These are phyloP conservation scores for Orobanche coerulescens DNA, from an alignment of 257 asterid species.

Conservation along the genomic window DNA sequence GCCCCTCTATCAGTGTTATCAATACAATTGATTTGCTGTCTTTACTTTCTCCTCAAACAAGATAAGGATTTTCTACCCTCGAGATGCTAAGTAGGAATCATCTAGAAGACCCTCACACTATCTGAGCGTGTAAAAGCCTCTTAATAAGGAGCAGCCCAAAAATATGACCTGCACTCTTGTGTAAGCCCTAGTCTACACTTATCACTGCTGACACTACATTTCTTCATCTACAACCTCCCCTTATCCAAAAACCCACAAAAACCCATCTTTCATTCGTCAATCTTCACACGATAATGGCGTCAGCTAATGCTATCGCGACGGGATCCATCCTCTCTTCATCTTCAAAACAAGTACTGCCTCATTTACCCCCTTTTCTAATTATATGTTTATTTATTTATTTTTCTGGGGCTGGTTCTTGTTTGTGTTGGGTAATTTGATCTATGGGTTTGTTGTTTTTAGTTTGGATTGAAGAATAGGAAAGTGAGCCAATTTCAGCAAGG, in stretches of 20 bases:
- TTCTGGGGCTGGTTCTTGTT: slow-evolving; percentile 2
- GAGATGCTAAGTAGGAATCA: too few species aligned
- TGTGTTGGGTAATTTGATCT: background rate
- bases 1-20: too few species aligned
- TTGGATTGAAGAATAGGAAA: slow-evolving; percentile 48
- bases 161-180: too few species aligned
- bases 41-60: too few species aligned
- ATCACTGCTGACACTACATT: background rate
- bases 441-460: slow-evolving; percentile 29
- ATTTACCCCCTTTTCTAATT: background rate
- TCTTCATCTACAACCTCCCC: slow-evolving; percentile 16
- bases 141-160: too few species aligned
- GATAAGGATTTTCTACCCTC: too few species aligned
- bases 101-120: too few species aligned
- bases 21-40: too few species aligned
- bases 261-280: background rate
- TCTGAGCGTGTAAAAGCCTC: too few species aligned
- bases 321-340: slow-evolving; percentile 57
- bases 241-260: slow-evolving; percentile 29
- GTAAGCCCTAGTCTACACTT: background rate
- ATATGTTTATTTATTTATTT: background rate
- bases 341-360: slow-evolving; percentile 39
- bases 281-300: slow-evolving; percentile 48
- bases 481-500: slow-evolving; percentile 55
- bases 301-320: slow-evolving; percentile 76